phyloP scores from a whole-genome alignment of 148 eudicot genomes.

The Camellia granthamiana region DNA sequence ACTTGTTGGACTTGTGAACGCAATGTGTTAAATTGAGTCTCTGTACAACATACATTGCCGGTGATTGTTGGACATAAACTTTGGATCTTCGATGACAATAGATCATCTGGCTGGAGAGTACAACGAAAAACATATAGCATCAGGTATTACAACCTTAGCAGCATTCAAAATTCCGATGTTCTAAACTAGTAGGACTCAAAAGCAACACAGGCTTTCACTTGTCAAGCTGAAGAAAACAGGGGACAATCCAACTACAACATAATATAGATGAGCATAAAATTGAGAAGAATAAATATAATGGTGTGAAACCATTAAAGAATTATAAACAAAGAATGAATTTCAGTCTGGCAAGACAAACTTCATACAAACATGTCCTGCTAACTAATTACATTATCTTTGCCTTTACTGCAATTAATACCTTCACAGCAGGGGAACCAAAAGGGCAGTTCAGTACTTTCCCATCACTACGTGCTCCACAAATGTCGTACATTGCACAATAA shows the following conservation, averaged over 20 bases:
- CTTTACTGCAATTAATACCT: constrained; percentile 46
- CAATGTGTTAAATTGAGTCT: constrained; percentile 81
- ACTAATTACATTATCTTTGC: not conserved
- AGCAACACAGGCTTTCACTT: not conserved
- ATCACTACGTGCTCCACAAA: constrained; percentile 78
- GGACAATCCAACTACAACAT: not conserved
- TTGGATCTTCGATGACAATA: constrained; percentile 87
- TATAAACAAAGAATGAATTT: not conserved
- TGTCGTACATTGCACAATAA: constrained; percentile 86
- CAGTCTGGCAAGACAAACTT: constrained; percentile 11
- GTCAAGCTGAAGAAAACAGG: not conserved
- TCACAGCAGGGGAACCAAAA: constrained; percentile 60
- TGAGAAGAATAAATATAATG: not conserved
- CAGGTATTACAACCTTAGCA: constrained; percentile 1
- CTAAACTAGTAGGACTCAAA: not conserved
- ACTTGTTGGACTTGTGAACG: constrained; percentile 94
- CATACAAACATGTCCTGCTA: not conserved
- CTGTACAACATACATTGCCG: constrained; percentile 93
- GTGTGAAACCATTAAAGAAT: not conserved
- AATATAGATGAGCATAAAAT: not conserved
- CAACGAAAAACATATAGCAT: constrained; percentile 7
- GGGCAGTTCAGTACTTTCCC: constrained; percentile 87
- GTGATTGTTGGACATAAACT: constrained; percentile 96
- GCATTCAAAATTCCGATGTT: not conserved
- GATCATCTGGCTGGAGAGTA: constrained; percentile 68